Evolutionary conservation across 768 basidiomycete genomes (phyloP), one percentile per base, ranked within the genome.

Genomic region (Panus rudis): DNA sequence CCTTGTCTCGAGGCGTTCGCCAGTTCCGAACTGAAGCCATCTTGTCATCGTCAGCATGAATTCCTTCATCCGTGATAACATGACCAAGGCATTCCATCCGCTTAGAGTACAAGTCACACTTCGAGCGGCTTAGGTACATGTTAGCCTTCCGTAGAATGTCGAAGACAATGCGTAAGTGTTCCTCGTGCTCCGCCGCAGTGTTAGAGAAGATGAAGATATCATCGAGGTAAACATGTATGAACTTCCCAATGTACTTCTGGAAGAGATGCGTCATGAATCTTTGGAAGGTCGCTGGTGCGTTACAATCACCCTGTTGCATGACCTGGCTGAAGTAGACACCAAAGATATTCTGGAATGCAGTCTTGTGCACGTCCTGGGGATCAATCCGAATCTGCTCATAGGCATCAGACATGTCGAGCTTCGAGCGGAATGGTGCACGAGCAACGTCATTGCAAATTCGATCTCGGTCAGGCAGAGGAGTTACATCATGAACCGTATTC

Each of bases 231-330:
- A 67, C 59, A 33, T 72, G 63, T 4, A 72, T 23, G 42, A 67
- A 71, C 6, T 31, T 19, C 0, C 69, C 67, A 3, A 74, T 63
- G n/a, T 52, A 38, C 1, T 67, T 58, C 1, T 56, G 45, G 37
- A 75, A 71, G 14, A 72, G 59, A 2, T 43, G 21, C 0, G 58
- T 71, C 65, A 74, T 72, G 0, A 75, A 46, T 0, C 60, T 30
- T 41, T 76, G 73, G 41, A 72, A 76, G 0, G 70, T 76, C 0
- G 67, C 56, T 0, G 67, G 70, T 0, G 66, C 64, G 46, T 76
- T 74, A 35, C 66, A 68, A 39, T 75, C 64, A 0, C 69, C 70
- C 32, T 67, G 63, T 43, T 68, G 73, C 62, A 70, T 66, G 2
- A 67, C 64, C 2, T 52, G 44, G 19, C 68, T 70, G 1, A 67